Evolutionary conservation across 1,284 basidiomycete genomes (phyloP), one percentile per base, ranked within the genome.

Genomic region (Hypsizygus ulmarius): DNA sequence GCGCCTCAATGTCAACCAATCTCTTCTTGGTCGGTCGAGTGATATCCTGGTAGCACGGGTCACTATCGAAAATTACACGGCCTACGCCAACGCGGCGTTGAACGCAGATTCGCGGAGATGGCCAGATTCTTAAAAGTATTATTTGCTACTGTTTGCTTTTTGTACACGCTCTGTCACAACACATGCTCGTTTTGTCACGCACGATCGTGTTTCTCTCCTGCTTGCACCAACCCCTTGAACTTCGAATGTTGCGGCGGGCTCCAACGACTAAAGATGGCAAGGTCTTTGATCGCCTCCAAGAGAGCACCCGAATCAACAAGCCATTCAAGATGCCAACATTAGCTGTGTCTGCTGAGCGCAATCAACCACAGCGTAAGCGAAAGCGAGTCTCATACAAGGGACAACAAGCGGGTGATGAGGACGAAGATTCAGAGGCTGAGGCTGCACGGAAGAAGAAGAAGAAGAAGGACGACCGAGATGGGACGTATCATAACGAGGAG

Each of bases 361-460:
- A 74, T 6, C 80, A 88, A 54, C 86, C 87, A 0, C 73, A 78
- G 49, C 78, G 91, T 21, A 94, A 93, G 64, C 82, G 90, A 45
- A 93, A 90, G 61, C 81, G 85, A 12, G 82, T 91, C 14, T 90
- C 86, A 0, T 93, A 93, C 71, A 88, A 85, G 62, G 84, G 75
- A 25, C 80, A 79, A 48, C 77, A 81, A 43, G 65, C 64, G 10
- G 76, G n/a, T 7, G 52, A 53, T 9, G 51, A 79, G 27, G 78
- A 71, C 32, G 74, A 72, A 0, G 79, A 87, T 58, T 73, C 72
- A 0, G 80, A 86, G 52, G 73, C 71, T 27, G 73, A 76, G 34
- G 69, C 71, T 36, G 68, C 68, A 16, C 69, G 63, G 14, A 73
- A 70, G 49, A 75, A 72, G 65, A 78, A 75, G 57, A 78, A 77